Conservation (phyloP, 164 flowering plant species). For the Magnolia sinica region DNA sequence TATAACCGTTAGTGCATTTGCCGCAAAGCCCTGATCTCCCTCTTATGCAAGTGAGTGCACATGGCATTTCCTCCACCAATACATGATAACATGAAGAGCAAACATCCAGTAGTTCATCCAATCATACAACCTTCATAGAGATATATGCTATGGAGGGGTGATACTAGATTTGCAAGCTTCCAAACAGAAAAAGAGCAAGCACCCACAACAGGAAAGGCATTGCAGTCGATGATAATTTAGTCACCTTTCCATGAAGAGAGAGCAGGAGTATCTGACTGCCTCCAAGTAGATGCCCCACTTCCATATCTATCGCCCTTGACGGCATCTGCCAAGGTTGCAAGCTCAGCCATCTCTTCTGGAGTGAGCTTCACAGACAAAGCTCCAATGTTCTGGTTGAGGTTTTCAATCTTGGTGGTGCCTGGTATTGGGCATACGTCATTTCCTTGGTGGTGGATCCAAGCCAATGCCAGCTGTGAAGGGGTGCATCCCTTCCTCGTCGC, state of each 20-base stretch:
- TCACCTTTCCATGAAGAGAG: conserved; percentile 26
- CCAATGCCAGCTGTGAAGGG: conserved; percentile 37
- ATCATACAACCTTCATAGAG: too few relatives aligned
- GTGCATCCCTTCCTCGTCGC: conserved; percentile 38
- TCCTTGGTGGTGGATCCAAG: conserved; percentile 45
- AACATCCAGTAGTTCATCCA: too few relatives aligned
- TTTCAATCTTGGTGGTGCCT: conserved; percentile 49
- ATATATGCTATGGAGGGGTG: too few relatives aligned
- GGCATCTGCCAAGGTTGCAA: conserved; percentile 26
- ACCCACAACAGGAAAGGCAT: too few relatives aligned
- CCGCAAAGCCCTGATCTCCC: too few relatives aligned
- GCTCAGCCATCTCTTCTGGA: conserved; percentile 38
- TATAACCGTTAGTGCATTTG: too few relatives aligned
- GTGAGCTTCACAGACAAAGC: conserved; percentile 39
- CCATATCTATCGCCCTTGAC: conserved; percentile 35
- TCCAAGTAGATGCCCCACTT: conserved; percentile 9
- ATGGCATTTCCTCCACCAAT: too few relatives aligned
- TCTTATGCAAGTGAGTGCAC: too few relatives aligned
- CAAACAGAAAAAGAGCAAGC: too few relatives aligned
- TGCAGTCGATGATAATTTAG: too few relatives aligned
- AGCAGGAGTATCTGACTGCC: conserved; percentile 23
- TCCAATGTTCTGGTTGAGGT: conserved; percentile 40
- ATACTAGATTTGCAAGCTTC: too few relatives aligned
- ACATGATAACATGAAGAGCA: too few relatives aligned
- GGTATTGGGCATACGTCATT: conserved; percentile 39